Evolutionary conservation across 805 yeast genomes (phyloP), one percentile per base, ranked within the genome.

Genomic region (Zygoascus ofunaensis): DNA sequence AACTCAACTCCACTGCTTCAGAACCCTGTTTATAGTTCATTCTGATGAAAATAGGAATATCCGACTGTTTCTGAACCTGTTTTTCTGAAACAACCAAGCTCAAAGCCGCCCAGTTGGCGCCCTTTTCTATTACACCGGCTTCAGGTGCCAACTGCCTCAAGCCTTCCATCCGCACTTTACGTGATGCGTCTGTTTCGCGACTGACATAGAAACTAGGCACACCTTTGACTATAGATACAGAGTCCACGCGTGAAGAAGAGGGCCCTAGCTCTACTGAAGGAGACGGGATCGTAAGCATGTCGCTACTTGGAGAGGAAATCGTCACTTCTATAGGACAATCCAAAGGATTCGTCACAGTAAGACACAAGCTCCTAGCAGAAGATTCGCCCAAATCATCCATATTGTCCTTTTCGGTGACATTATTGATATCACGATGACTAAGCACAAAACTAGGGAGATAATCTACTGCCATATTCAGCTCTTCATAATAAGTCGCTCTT

Each of bases 61-160:
- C n/a, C n/a, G n/a, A n/a, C n/a, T n/a, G n/a, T n/a, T n/a, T n/a
- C 30, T 26, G 30, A 26, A 12, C 30, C 19, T 34, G 8, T 34
- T 7, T 34, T 34, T 34, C 36, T 8, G 15, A n/a, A 34, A 34
- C 19, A 18, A 14, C 15, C 15, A 34, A 15, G 7, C 15, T n/a
- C 36, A 14, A 34, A 34, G 20, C 36, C 5, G 54, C 55, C 65
- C 65, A 61, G 46, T 59, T 60, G 14, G 50, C 48, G 7, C 63
- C 64, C 17, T 24, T 35, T 24, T 52, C 49, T 17, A 34, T 38
- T 10, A 23, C 33, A 12, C 49, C 50, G 18, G 41, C 40, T 18
- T 42, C 50, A n/a, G 32, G 33, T 5, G 37, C 41, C 36, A 33
- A 32, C 12, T 33, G 36, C 10, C 50, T 41, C 15, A 41, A 40